phyloP scores from a whole-genome alignment of 257 asterid species.

The Salvia rosmarinus region DNA sequence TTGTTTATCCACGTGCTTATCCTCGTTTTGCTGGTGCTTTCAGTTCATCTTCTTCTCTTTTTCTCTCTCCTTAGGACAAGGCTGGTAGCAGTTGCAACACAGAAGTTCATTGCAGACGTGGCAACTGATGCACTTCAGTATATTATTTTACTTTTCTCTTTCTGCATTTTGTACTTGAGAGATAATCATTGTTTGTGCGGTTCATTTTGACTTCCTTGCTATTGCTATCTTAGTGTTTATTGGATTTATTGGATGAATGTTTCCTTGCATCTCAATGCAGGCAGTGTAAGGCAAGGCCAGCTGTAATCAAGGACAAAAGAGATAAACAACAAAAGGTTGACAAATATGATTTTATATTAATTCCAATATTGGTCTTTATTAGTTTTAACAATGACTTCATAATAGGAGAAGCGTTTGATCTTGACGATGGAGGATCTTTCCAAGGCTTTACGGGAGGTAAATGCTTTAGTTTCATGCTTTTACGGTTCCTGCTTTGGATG shows the following conservation, averaged over 20 bases:
- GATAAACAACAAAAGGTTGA: conserved; percentile 95
- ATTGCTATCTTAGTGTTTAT: neutral
- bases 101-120: conserved; percentile 93
- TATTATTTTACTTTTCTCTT: conserved; percentile 33
- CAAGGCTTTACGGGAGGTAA: conserved; percentile 89
- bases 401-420: conserved; percentile 86
- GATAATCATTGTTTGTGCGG: neutral
- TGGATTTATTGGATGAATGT: conserved; percentile 8
- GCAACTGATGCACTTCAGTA: conserved; percentile 99
- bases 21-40: conserved; percentile 11
- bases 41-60: neutral
- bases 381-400: conserved; percentile 35
- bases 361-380: conserved; percentile 11
- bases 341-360: conserved; percentile 19
- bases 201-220: conserved; percentile 11
- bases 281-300: conserved; percentile 93
- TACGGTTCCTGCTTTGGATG: conserved; percentile 1
- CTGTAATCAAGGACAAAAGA: conserved; percentile 84
- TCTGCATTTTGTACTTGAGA: conserved; percentile 10
- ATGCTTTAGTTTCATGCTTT: neutral
- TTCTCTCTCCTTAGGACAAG: conserved; percentile 57
- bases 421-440: conserved; percentile 98
- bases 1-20: neutral
- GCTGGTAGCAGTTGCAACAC: conserved; percentile 98
- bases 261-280: conserved; percentile 48